Evolutionary conservation across 345 rosid species (phyloP).

Genomic region (Linum usitatissimum): DNA sequence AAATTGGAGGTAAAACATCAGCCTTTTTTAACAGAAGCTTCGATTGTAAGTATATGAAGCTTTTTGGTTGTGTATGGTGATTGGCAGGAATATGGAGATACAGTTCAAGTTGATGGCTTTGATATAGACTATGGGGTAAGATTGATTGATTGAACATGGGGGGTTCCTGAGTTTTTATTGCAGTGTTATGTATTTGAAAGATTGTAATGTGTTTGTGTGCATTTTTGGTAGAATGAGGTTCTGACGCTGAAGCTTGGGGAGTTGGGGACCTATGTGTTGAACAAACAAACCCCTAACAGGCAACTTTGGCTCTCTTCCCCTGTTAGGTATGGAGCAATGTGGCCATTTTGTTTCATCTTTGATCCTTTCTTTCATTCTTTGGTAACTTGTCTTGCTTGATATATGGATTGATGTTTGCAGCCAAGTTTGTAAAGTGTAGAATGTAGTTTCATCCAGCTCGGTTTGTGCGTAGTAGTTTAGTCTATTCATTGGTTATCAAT

Average conservation of each 20-base stretch:
- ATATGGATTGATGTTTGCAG: too few relatives aligned
- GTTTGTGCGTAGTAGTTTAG: neutral
- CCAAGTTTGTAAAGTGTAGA: too few relatives aligned
- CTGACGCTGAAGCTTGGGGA: slow-evolving; percentile 71
- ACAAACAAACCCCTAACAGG: slow-evolving; percentile 84
- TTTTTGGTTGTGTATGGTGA: slow-evolving; percentile 1
- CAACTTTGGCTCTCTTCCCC: slow-evolving; percentile 96
- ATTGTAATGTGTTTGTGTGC: neutral
- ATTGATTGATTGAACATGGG: neutral
- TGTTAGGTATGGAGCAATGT: slow-evolving; percentile 36
- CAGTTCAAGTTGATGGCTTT: slow-evolving; percentile 65
- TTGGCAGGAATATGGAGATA: slow-evolving; percentile 74
- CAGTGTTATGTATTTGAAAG: neutral
- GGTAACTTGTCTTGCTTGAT: too few relatives aligned
- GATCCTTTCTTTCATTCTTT: too few relatives aligned
- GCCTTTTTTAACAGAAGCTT: neutral
- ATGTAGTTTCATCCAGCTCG: too few relatives aligned
- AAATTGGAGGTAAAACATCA: slow-evolving; percentile 49
- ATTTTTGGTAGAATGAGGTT: slow-evolving; percentile 64
- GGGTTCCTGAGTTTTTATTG: too few relatives aligned
- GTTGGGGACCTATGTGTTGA: slow-evolving; percentile 76
- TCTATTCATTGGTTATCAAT: too few relatives aligned
- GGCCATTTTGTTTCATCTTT: neutral
- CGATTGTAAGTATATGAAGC: neutral
- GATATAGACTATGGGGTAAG: slow-evolving; percentile 92